These are phyloP conservation scores for Garcia nutans DNA, from an alignment of 345 rosid species.

Conservation along the genomic window DNA sequence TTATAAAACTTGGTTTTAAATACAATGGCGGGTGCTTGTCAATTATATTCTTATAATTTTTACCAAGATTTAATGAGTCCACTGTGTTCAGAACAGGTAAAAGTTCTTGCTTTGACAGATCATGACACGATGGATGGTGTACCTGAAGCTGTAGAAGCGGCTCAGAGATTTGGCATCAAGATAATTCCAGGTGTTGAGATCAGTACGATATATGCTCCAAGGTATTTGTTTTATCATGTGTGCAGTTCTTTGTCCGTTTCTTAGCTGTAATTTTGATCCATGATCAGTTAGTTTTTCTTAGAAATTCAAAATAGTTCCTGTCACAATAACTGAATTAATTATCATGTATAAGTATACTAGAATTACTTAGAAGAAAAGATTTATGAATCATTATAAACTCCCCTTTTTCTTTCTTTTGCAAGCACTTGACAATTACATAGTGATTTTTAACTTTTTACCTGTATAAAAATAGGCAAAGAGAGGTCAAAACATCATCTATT, in stretches of 20 bases:
- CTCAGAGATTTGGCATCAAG: slow-evolving; percentile 68
- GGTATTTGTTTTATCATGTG: slow-evolving; percentile 36
- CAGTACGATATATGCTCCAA: slow-evolving; percentile 74
- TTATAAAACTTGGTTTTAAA: neutral
- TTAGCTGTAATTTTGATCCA: neutral
- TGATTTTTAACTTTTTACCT: too few species aligned
- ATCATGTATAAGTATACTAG: neutral
- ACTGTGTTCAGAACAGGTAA: slow-evolving; percentile 69
- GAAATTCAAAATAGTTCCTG: neutral
- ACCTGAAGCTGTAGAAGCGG: slow-evolving; percentile 89
- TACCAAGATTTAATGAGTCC: slow-evolving; percentile 26
- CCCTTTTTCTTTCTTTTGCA: neutral
- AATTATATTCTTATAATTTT: slow-evolving; percentile 1
- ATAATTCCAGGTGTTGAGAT: slow-evolving; percentile 93
- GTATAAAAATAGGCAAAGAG: neutral
- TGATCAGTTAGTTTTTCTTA: neutral
- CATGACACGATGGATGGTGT: slow-evolving; percentile 89
- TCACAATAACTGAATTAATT: neutral
- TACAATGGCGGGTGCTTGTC: neutral
- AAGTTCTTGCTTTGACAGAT: slow-evolving; percentile 93
- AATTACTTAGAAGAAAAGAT: neutral
- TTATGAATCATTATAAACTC: too few species aligned
- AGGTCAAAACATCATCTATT: too few species aligned
- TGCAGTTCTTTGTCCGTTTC: neutral
- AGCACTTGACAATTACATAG: too few species aligned